These are phyloP conservation scores for Sporobolus alterniflorus DNA, from an alignment of 202 grass and related monocot genomes.

Conservation along the genomic window DNA sequence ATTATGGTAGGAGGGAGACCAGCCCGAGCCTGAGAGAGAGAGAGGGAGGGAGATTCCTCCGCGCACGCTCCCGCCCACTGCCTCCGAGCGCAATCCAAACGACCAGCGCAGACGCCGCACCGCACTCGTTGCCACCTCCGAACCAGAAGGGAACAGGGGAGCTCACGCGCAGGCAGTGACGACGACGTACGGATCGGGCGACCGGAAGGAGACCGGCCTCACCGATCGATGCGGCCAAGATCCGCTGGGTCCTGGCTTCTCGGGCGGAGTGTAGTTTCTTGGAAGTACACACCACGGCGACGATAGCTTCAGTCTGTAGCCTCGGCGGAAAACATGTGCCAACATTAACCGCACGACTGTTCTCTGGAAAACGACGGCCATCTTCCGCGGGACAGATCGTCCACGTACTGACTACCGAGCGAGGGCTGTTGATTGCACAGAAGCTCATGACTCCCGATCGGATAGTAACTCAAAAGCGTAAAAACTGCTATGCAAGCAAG, in stretches of 20 bases:
- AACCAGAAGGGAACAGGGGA: too few species aligned
- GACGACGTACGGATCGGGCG: neutral
- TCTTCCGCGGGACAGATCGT: neutral
- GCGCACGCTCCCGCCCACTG: constrained; percentile 4
- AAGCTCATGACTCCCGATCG: neutral
- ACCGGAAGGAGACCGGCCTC: constrained; percentile 4
- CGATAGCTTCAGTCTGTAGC: neutral
- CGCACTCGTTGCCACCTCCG: neutral
- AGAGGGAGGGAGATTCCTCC: constrained; percentile 24
- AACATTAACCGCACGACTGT: neutral
- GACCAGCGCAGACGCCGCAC: neutral
- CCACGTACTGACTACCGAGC: neutral
- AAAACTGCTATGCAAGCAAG: too few species aligned
- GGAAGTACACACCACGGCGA: neutral
- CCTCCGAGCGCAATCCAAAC: constrained; percentile 35
- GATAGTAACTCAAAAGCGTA: too few species aligned
- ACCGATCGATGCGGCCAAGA: constrained; percentile 12
- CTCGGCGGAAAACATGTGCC: neutral
- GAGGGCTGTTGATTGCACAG: constrained; percentile 14
- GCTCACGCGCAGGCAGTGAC: neutral
- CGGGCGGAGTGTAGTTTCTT: neutral
- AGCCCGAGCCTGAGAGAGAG: too few species aligned
- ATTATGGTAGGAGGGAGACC: constrained; percentile 1
- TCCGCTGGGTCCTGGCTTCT: constrained; percentile 4
- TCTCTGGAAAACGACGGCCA: neutral